Evolutionary conservation across 441 rosid genomes (phyloP).

Genomic region (Populus hybrid): DNA sequence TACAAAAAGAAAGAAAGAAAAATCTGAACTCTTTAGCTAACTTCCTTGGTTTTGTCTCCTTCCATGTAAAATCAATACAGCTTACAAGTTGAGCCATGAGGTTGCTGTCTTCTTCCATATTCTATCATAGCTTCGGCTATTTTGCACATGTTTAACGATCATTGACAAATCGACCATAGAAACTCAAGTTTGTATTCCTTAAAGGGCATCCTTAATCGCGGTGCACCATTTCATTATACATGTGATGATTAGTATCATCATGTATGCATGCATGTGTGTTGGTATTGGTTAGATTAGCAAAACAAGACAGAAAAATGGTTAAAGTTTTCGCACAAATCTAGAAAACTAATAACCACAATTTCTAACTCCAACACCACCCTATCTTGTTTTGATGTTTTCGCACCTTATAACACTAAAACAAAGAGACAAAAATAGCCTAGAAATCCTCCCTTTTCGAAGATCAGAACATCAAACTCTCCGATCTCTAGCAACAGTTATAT

Average conservation of each 20-base stretch:
- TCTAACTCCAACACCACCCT: background rate
- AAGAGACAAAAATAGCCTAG: background rate
- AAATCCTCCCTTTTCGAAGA: background rate
- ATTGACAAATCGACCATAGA: too few species aligned
- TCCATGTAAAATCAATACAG: background rate
- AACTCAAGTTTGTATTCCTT: background rate
- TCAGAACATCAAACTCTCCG: background rate
- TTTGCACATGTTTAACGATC: too few species aligned
- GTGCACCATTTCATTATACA: too few species aligned
- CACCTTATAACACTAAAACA: background rate
- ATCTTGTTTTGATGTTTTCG: background rate
- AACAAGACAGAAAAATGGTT: background rate
- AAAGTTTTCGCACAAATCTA: background rate
- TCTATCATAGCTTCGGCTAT: too few species aligned
- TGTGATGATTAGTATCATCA: background rate
- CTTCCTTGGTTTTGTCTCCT: background rate
- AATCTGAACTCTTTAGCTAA: background rate
- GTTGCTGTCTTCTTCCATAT: too few species aligned
- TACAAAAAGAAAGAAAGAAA: too few species aligned
- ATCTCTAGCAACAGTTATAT: background rate
- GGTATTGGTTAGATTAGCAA: too few species aligned
- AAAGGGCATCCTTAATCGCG: background rate
- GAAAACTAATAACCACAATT: background rate
- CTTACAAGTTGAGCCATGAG: too few species aligned
- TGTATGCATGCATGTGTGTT: background rate